Percentiles rank a stretch among this genome's conserved stretches.
These are phyloP conservation scores for Debaryomyces sp. DNA, from an alignment of 1,139 yeast species.

Conservation along the genomic window DNA sequence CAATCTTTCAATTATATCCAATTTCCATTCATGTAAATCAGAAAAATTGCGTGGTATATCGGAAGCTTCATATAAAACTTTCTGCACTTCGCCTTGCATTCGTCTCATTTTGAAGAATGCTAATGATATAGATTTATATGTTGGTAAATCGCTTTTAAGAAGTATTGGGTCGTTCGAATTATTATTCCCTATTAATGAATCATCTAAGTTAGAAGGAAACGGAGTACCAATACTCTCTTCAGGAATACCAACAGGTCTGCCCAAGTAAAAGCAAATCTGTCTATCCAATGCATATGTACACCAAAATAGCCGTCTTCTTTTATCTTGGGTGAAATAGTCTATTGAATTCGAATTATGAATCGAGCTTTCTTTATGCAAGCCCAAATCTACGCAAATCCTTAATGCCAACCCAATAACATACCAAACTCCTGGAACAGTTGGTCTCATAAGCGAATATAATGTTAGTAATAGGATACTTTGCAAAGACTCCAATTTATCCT, in stretches of 20 bases:
- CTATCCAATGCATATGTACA: slow-evolving; percentile 84
- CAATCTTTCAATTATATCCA: slow-evolving; percentile 50
- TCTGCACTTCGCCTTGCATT: slow-evolving; percentile 78
- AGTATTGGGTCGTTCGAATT: slow-evolving; percentile 21
- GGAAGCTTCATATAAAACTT: slow-evolving; percentile 67
- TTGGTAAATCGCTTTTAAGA: slow-evolving; percentile 42
- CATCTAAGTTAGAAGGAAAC: slow-evolving; percentile 77
- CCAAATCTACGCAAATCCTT: slow-evolving; percentile 79
- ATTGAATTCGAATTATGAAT: slow-evolving; percentile 19
- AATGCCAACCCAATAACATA: slow-evolving; percentile 81
- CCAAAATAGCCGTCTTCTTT: slow-evolving; percentile 84
- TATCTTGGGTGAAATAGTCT: slow-evolving; percentile 63
- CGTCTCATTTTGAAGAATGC: slow-evolving; percentile 69
- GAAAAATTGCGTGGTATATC: slow-evolving; percentile 67
- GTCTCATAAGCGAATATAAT: slow-evolving; percentile 72
- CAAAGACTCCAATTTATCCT: slow-evolving; percentile 67
- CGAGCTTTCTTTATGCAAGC: slow-evolving; percentile 66
- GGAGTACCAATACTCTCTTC: slow-evolving; percentile 66
- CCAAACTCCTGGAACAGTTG: slow-evolving; percentile 91
- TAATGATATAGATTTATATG: slow-evolving; percentile 68
- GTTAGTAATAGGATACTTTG: slow-evolving; percentile 74
- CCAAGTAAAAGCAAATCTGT: slow-evolving; percentile 71
- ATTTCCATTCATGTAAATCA: slow-evolving; percentile 62
- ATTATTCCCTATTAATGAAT: slow-evolving; percentile 53
- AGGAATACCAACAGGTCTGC: slow-evolving; percentile 75